Evolutionary conservation across 2,329 filamentous ascomycete species (phyloP).

Genomic region (Alternaria tenuissima): DNA sequence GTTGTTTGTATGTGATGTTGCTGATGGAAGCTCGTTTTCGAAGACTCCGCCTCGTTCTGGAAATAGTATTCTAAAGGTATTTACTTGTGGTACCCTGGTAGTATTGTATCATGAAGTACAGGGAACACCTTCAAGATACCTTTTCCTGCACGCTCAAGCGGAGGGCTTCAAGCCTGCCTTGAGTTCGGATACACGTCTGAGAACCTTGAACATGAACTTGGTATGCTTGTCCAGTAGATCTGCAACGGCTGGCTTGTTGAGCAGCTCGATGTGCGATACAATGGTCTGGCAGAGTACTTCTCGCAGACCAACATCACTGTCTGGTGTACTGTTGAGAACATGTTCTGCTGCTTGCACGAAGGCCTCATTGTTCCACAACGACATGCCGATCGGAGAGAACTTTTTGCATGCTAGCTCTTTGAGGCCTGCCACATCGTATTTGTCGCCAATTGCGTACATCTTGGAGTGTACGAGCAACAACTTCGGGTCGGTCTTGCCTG

Average conservation of each 20-base stretch:
- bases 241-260: not conserved
- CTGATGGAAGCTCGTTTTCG: too few species aligned
- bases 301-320: not conserved
- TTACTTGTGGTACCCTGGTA: too few species aligned
- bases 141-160: not conserved
- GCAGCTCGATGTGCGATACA: not conserved
- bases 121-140: too few species aligned
- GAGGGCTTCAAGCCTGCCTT: not conserved
- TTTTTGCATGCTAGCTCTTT: not conserved
- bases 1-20: too few species aligned
- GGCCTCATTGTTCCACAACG: not conserved
- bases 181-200: not conserved
- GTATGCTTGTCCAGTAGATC: not conserved
- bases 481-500: too few species aligned
- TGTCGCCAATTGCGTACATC: conserved; percentile 8
- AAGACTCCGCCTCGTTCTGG: too few species aligned
- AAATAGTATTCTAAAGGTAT: too few species aligned
- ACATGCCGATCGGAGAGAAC: too few species aligned
- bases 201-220: not conserved
- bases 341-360: not conserved
- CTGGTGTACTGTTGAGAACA: not conserved
- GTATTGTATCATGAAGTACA: too few species aligned
- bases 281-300: rapidly evolving
- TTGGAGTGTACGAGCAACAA: not conserved
- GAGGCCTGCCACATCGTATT: not conserved